Conservation (phyloP, 257 asterid species). For the Solanum rostratum region DNA sequence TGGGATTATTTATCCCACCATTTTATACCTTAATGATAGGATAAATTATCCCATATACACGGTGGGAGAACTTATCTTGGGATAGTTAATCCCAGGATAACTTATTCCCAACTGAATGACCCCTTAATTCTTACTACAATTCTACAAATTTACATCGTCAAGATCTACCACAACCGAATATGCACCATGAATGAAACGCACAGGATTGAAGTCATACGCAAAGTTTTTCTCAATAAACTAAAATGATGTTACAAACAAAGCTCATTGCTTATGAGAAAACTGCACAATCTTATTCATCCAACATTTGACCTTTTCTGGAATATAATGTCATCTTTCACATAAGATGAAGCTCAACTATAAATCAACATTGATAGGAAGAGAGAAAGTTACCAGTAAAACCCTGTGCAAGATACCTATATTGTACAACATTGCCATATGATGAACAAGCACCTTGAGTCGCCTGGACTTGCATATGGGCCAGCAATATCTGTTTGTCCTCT, state of each 20-base stretch:
- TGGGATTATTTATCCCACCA: no score
- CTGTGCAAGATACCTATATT: not conserved
- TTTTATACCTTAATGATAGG: no score
- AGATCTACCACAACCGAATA: not conserved
- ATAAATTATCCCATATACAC: no score
- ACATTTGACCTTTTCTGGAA: not conserved
- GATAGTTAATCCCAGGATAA: no score
- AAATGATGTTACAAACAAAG: not conserved
- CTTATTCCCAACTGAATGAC: no score
- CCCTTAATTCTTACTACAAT: not conserved
- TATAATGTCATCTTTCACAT: not conserved
- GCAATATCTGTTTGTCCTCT: not conserved
- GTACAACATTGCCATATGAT: constrained; percentile 12
- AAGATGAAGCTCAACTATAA: not conserved
- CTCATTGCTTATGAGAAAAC: not conserved
- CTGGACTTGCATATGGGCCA: not conserved
- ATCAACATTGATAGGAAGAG: not conserved
- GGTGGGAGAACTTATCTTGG: no score
- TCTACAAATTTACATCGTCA: not conserved
- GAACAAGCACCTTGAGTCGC: not conserved
- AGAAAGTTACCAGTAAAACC: not conserved
- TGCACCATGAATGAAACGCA: not conserved
- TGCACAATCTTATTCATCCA: not conserved
- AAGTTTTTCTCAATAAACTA: not conserved
- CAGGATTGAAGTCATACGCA: not conserved